Base-by-base conservation (phyloP, 2,329 filamentous ascomycete genomes). In the Chalaropsis thielavioides region DNA sequence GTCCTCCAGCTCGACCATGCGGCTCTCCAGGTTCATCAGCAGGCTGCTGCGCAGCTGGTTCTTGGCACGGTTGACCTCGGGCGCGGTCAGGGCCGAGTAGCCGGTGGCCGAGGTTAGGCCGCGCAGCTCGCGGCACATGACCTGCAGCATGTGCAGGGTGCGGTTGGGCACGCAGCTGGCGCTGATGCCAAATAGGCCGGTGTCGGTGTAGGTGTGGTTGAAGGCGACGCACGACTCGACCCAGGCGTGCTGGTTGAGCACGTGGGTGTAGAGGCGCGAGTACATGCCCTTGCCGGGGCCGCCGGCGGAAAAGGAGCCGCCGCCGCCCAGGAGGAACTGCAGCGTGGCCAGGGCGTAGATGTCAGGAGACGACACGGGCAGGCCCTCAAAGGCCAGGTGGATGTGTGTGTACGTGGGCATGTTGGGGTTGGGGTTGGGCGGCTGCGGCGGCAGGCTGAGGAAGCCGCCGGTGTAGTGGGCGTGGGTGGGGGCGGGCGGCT, bases 261-360 rank as follows among this genome's bases (percentile, higher is more conserved):
- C 92, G 74, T 96, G 96, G 68, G 92, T 97, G 80, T 96, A 99
- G 8, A 99, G 83, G 13, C 94, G 88, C 44, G 90, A 95, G 80
- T 97, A 97, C 94, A 99, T 99, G 74, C 94, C 94, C 79, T 99
- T 99, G 63, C 94, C 94, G 3, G 94, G 94, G 0, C 94, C 94
- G 71, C 94, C 94, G 64, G 94, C 94, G 17, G 90, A 95, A 79
- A 99, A 99, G 65, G 92, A 96, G 27, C 94, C 94, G 61, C 94
- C 94, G 60, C 94, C 94, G 66, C 94, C 94, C 41, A 99, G 89
- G 10, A 99, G 87, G 0, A 91, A 97, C 76, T 97, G 95, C 0
- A 99, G 81, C 0, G 92, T 96, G 6, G 94, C 94, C 56, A 97
- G 85, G 19, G 94, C 92, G 77, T 97, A 99, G 71, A 99, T 96